A percentile compares a stretch with the other conserved stretches of the same genome.
These are phyloP conservation scores for Neofusicoccum parvum DNA, from an alignment of 2,329 filamentous ascomycete species.

Conservation along the genomic window DNA sequence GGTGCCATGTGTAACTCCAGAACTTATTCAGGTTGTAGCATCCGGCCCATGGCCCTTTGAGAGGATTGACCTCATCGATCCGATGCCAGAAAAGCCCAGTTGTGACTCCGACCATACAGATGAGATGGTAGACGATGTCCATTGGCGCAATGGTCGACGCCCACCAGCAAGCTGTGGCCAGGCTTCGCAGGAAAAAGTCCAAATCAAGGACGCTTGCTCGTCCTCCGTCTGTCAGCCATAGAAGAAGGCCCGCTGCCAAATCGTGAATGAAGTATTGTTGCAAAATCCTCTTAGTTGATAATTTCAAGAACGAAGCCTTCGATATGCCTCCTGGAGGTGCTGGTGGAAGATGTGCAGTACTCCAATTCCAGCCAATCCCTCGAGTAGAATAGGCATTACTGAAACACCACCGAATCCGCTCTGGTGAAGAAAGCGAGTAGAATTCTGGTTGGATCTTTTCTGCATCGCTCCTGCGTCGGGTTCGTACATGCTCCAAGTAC, in stretches of 20 bases:
- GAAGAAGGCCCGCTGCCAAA: neutral
- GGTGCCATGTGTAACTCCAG: neutral
- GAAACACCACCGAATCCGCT: neutral
- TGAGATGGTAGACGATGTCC: neutral
- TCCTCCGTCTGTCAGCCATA: neutral
- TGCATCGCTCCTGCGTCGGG: neutral
- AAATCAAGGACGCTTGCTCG: neutral
- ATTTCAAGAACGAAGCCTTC: too few relatives aligned
- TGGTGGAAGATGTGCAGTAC: neutral
- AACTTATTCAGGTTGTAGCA: neutral
- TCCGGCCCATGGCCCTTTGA: neutral
- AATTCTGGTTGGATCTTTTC: neutral
- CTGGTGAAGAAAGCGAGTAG: neutral
- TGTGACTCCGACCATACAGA: neutral
- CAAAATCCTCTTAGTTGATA: neutral
- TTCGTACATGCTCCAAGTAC: neutral
- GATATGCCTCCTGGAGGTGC: neutral
- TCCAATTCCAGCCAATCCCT: neutral
- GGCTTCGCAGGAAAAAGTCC: neutral
- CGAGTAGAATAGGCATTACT: neutral
- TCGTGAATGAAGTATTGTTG: neutral
- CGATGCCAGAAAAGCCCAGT: neutral
- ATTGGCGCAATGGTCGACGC: neutral
- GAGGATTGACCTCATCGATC: neutral
- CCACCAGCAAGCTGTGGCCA: neutral